Percentiles rank a stretch among this genome's conserved stretches.
These are phyloP conservation scores for Penicillium sp. DNA, from an alignment of 2,329 filamentous ascomycete genomes.

Conservation along the genomic window DNA sequence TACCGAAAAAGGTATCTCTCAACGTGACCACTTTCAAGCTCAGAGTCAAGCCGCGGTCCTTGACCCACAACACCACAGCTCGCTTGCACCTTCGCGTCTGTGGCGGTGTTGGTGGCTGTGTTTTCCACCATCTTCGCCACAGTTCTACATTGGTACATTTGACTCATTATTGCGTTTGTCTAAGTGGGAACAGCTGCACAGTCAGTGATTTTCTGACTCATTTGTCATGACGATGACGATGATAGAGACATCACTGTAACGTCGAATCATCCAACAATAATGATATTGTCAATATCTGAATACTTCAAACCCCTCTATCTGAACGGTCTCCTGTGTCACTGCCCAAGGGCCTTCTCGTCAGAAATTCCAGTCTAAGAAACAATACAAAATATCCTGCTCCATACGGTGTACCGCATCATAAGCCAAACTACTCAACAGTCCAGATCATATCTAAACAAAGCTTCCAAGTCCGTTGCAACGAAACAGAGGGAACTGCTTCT, in stretches of 20 bases:
- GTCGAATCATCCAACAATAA: neutral
- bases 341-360: neutral
- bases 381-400: neutral
- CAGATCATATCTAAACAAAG: neutral
- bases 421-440: neutral
- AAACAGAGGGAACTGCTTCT: neutral
- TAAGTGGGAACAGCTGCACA: neutral
- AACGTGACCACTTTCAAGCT: neutral
- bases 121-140: conserved; percentile 7
- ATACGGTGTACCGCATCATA: neutral
- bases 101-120: conserved; percentile 12
- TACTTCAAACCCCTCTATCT: neutral
- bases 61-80: neutral
- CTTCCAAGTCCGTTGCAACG: neutral
- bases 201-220: neutral
- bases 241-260: neutral
- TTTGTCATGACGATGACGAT: neutral
- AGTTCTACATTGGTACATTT: neutral
- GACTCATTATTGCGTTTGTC: neutral
- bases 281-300: neutral
- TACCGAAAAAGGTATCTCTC: neutral
- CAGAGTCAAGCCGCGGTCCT: too few relatives aligned
- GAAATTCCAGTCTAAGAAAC: neutral
- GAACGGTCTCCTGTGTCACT: neutral
- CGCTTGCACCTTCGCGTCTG: neutral